Conservation (phyloP, 352 stramenopile genomes). For the Phytophthora syringae region DNA sequence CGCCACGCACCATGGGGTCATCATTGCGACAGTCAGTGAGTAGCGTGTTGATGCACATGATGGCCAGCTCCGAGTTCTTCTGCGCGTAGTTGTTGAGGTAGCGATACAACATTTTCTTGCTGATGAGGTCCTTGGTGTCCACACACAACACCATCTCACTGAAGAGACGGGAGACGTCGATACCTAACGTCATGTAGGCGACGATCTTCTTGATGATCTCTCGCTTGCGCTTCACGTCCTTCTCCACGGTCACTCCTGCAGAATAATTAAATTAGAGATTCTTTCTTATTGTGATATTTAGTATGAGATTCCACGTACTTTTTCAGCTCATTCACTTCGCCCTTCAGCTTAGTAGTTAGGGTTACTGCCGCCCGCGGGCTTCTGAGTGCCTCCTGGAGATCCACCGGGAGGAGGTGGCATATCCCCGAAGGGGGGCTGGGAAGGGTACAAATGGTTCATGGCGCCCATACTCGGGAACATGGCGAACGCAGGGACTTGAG, state of each 20-base stretch:
- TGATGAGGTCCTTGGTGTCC: no score
- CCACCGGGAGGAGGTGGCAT: conserved; percentile 32
- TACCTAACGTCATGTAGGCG: no score
- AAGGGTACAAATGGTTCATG: conserved; percentile 41
- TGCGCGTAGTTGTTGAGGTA: no score
- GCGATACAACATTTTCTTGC: no score
- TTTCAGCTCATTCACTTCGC: conserved; percentile 95
- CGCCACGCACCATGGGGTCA: conserved; percentile 98
- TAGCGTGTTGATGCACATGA: conserved; percentile 99
- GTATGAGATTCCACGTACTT: conserved; percentile 64
- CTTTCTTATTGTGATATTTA: not conserved
- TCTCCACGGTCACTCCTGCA: conserved; percentile 96
- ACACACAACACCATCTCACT: no score
- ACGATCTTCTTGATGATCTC: conserved; percentile 99
- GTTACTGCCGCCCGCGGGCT: no score
- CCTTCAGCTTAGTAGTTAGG: conserved; percentile 94
- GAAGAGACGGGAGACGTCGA: no score
- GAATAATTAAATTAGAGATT: no score
- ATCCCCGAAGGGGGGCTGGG: conserved; percentile 22
- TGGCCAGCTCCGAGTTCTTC: no score
- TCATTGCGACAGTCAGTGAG: conserved; percentile 99
- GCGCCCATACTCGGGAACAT: conserved; percentile 41
- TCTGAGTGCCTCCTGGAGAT: no score
- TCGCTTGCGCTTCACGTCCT: conserved; percentile 96
- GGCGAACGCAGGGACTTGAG: not conserved